Evolutionary conservation across 2,329 filamentous ascomycete genomes (phyloP), one percentile per base, ranked within the genome.

Genomic region (Beauveria sp.): DNA sequence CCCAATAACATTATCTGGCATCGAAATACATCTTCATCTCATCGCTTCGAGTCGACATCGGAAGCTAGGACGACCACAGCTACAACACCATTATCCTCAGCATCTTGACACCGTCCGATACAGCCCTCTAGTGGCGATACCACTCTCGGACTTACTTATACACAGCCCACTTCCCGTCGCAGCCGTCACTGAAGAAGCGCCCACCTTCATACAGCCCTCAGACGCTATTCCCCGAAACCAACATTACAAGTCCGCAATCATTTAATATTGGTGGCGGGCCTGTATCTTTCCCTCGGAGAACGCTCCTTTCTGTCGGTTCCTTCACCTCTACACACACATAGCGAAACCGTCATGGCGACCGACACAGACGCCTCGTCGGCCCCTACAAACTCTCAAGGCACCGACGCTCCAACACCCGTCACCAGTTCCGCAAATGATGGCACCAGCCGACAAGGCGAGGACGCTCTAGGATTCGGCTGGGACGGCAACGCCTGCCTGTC

Each of bases 341-440:
- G 28, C 34, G 22, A n/a, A 10, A 41, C 34, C 40, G 26, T 30
- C 48, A 63, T 63, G 56, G 56, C 56, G 18, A 60, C 52, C 46
- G 61, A 63, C 28, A 60, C 61, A 28, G 56, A 63, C 57, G 10
- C 34, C 40, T 63, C 61, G 7, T 63, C 61, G 16, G 28, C 55
- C 9, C 61, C 56, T n/a, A 63, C 61, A 48, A 56, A 53, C 37
- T 55, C 61, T 2, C 51, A 53, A 18, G 55, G 26, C 28, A 59
- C 56, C 47, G 56, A 63, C 47, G 56, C 61, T n/a, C 50, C 52
- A 30, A 63, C 61, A 3, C 61, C 61, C 26, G 46, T 63, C n/a
- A 63, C 61, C 14, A 56, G 46, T n/a, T 48, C 44, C 26, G 57
- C 22, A 40, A 54, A 60, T 57, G 59, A 61, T 43, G 53, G 59